Evolutionary conservation across 768 basidiomycete species (phyloP).

Genomic region (Mycena galopus): DNA sequence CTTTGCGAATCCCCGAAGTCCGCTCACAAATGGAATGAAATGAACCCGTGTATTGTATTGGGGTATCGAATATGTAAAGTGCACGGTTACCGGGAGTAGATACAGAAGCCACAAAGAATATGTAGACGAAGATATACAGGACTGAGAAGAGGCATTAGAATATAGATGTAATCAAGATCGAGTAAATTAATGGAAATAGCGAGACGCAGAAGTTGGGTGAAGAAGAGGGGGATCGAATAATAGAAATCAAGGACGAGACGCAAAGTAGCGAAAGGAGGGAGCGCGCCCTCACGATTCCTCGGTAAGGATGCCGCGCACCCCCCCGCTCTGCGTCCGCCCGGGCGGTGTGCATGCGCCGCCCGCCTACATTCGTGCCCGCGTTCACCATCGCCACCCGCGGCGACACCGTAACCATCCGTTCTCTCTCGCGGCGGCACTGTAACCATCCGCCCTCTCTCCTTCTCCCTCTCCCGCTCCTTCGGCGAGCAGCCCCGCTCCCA

Average conservation of each 20-base stretch:
- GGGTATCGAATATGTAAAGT: slow-evolving; percentile 24
- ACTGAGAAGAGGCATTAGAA: slow-evolving; percentile 6
- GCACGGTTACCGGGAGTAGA: slow-evolving; percentile 13
- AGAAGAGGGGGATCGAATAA: not conserved
- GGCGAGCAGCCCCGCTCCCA: not conserved
- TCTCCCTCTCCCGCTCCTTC: not conserved
- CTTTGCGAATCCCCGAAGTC: too few species aligned
- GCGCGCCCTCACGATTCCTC: not conserved
- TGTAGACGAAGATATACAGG: slow-evolving; percentile 14
- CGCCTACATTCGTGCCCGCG: not conserved
- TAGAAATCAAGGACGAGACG: not conserved
- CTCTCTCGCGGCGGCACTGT: not conserved
- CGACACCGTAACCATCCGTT: not conserved
- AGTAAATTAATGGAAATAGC: not conserved
- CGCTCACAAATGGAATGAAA: too few species aligned
- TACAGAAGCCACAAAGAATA: slow-evolving; percentile 11
- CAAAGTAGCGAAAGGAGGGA: not conserved
- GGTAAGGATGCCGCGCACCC: not conserved
- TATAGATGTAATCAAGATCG: slow-evolving; percentile 1
- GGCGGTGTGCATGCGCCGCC: not conserved
- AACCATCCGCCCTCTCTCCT: not conserved
- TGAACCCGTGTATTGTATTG: too few species aligned
- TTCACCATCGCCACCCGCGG: not conserved
- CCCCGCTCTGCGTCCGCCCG: slow-evolving; percentile 3
- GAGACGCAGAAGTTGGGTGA: not conserved